These are phyloP conservation scores for Cytospora chrysosperma DNA, from an alignment of 2,329 filamentous ascomycete species.

Conservation along the genomic window DNA sequence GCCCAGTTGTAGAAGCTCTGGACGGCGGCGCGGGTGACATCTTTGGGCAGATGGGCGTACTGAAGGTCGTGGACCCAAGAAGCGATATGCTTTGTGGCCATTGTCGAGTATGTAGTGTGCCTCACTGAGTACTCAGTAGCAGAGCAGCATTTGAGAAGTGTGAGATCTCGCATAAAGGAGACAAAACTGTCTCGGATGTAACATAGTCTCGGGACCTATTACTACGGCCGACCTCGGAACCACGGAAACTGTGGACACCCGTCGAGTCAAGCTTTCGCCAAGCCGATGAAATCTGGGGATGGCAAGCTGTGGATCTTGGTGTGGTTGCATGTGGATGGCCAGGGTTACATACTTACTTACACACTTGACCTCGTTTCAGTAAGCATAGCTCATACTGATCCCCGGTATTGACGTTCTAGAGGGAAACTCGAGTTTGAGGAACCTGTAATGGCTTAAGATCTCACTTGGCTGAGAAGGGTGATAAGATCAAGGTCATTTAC, in stretches of 20 bases:
- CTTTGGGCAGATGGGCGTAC: conserved; percentile 39
- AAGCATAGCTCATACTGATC: too few relatives aligned
- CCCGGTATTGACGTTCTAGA: too few relatives aligned
- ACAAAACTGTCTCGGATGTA: background rate
- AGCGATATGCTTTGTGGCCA: conserved; percentile 49
- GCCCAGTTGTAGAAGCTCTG: conserved; percentile 54
- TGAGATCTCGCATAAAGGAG: background rate
- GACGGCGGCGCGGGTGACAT: conserved; percentile 44
- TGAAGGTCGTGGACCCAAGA: conserved; percentile 45
- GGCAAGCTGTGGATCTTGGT: background rate
- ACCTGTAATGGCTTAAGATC: too few relatives aligned
- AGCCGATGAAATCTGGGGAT: background rate
- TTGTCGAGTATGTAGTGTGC: too few relatives aligned
- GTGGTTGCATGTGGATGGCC: too few relatives aligned
- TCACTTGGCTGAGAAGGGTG: too few relatives aligned
- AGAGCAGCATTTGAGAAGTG: too few relatives aligned
- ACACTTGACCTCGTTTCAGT: too few relatives aligned
- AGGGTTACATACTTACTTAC: too few relatives aligned
- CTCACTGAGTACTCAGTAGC: too few relatives aligned
- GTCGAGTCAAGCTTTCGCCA: background rate
- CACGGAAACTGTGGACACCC: background rate
- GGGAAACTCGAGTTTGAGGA: too few relatives aligned
- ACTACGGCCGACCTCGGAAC: background rate
- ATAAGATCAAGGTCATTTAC: too few relatives aligned
- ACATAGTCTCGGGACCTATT: background rate